Evolutionary conservation across 805 yeast species (phyloP), one percentile per base, ranked within the genome.

Genomic region (Metschnikowia gruessii): DNA sequence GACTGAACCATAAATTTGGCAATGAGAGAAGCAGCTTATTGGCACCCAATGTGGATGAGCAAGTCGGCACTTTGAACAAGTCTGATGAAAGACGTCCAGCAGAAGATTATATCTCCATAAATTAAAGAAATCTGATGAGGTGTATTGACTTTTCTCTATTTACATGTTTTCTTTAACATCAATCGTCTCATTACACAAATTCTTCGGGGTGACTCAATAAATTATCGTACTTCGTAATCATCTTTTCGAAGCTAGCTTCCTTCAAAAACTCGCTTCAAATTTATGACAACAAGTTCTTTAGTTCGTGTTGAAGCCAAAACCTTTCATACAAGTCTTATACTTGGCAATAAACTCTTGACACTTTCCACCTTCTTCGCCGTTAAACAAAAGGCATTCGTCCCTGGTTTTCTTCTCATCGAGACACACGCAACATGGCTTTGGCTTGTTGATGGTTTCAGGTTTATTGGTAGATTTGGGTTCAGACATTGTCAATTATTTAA

Each of bases 341-440:
- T 80, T 73, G 18, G 68, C 69, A 52, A 92, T 85, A 43, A 88
- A 64, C 45, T 77, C 79, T 49, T 82, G 79, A 68, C 99, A 92
- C 58, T 88, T 84, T 28, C 83, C 88, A 38, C 87, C 75, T 16
- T 90, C 97, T 55, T 84, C 84, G 40, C 96, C 97, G 58, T 87
- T 82, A 55, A 80, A 69, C 52, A 92, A 75, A 46, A 92, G 70
- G 64, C 98, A 94, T 60, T 90, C 91, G 60, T 92, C 99, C 61
- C 98, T 79, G 19, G 70, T 64, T 50, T 84, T 77, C 68, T 89
- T 89, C 61, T 89, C 89, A 29, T 85, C 86, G 56, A 83, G 79
- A 67, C 98, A 94, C 18, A 92, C 98, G 62, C 98, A 92, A 69
- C 99, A 92, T 49, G 99, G 97, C 70, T 91, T 92, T 54, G 95